Base-by-base conservation (phyloP, 495 filamentous ascomycete species). In the Penicillium arizonense region DNA sequence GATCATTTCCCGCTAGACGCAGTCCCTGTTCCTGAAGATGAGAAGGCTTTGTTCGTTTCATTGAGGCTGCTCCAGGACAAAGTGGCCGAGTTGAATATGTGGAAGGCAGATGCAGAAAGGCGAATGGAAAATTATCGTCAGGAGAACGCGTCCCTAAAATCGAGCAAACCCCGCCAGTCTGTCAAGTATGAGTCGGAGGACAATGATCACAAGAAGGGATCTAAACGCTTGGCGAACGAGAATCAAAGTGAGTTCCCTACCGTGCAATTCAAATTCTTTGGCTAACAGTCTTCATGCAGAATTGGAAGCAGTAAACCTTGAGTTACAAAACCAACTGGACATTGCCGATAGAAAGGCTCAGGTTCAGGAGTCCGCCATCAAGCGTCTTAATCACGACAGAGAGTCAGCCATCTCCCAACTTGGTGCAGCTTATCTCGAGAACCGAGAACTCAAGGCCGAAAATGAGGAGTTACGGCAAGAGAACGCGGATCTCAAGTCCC, bases 21-120 rank as follows among this genome's bases (percentile, higher is more conserved):
- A 18, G 73, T 88, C n/a, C 80, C 83, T 0, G 75, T 89, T 39
- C 85, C 85, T 10, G 77, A 81, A 28, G 85, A 90, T 47, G 85
- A 88, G 56, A 84, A 87, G 55, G 84, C 82, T 24, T 71, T 89
- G 39, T 82, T 86, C 55, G 78, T 85, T n/a, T 84, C 85, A 5
- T 72, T 90, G 38, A 76, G 83, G 47, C 70, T 87, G 4, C 75
- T 90, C 4, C 77, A 89, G 60, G 84, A 88, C 23, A 85, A 85
- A 58, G 82, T 89, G 16, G 70, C 77, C 0, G 73, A 79, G 42
- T 58, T 89, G 23, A 85, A 90, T 63, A 72, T 73, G 54, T 76
- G 72, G 40, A 86, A 85, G 44, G 74, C 78, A 2, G 82, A 86
- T 46, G 71, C 74, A 7, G 80, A 86, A 52, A 79, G 72, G 56